These are phyloP conservation scores for Cenchrus americanus DNA, from an alignment of 176 grass and related monocot species.

Conservation along the genomic window DNA sequence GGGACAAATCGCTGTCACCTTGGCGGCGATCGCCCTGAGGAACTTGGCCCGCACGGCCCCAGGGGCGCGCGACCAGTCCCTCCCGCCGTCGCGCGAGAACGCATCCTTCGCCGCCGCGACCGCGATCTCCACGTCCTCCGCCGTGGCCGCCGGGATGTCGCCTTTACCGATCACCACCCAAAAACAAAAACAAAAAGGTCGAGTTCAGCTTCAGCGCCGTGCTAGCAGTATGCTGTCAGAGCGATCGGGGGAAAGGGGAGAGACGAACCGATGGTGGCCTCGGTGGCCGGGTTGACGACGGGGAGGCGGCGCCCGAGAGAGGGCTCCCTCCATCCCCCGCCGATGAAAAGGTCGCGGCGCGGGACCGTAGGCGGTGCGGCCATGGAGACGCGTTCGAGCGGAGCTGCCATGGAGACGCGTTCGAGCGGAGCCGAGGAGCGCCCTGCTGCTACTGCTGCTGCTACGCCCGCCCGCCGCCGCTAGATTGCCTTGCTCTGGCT, in stretches of 20 bases:
- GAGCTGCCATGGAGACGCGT: constrained; percentile 33
- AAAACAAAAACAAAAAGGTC: not conserved
- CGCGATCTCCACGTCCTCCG: constrained; percentile 92
- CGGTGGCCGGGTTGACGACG: constrained; percentile 84
- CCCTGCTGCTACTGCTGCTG: not conserved
- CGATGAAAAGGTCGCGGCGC: constrained; percentile 80
- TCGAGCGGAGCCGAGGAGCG: not conserved
- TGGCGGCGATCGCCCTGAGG: constrained; percentile 78
- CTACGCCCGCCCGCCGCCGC: not conserved
- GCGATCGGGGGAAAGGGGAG: not conserved
- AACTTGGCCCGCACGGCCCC: constrained; percentile 68
- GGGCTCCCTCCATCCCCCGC: constrained; percentile 80
- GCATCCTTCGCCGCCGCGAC: constrained; percentile 77
- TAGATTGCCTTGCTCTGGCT: not conserved
- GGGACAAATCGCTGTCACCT: constrained; percentile 45
- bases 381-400: constrained; percentile 24
- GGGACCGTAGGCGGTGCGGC: constrained; percentile 48
- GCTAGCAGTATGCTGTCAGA: not conserved
- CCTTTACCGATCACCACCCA: constrained; percentile 47
- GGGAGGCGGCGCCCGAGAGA: constrained; percentile 68
- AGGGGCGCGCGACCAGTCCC: constrained; percentile 68
- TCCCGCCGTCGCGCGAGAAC: constrained; percentile 63
- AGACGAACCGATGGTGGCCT: constrained; percentile 65
- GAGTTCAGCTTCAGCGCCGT: constrained; percentile 22
- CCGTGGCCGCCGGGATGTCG: constrained; percentile 84